Evolutionary conservation across 805 yeast species (phyloP).

Genomic region (Yarrowia keelungensis): DNA sequence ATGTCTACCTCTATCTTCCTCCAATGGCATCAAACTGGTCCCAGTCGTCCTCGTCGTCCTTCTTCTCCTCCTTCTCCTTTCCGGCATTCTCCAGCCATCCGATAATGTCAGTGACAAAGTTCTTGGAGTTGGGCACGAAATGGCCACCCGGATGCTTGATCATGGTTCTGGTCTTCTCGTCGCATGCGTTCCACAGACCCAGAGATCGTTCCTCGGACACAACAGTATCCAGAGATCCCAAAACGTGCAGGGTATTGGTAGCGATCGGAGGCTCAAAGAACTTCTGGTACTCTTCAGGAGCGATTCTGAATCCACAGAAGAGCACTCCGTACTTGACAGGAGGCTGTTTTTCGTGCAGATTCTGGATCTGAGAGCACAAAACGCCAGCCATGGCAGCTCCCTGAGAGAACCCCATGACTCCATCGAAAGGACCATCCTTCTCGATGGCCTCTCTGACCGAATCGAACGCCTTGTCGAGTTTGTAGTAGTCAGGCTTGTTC

Average conservation of each 20-base stretch:
- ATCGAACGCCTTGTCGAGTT: slow-evolving; percentile 56
- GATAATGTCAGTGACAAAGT: slow-evolving; percentile 50
- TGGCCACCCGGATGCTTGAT: slow-evolving; percentile 96
- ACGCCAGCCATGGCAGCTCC: slow-evolving; percentile 90
- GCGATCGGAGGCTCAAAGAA: slow-evolving; percentile 49
- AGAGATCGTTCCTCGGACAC: slow-evolving; percentile 76
- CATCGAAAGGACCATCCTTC: slow-evolving; percentile 82
- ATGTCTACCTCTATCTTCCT: slow-evolving; percentile 3
- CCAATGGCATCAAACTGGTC: slow-evolving; percentile 52
- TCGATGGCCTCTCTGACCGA: slow-evolving; percentile 62
- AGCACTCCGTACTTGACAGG: slow-evolving; percentile 74
- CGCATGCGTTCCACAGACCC: slow-evolving; percentile 62
- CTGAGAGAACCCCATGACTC: slow-evolving; percentile 90
- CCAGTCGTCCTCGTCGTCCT: slow-evolving; percentile 49
- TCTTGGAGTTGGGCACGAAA: slow-evolving; percentile 89
- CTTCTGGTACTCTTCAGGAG: slow-evolving; percentile 46
- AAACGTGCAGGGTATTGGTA: slow-evolving; percentile 68
- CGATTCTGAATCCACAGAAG: slow-evolving; percentile 65
- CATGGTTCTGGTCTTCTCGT: slow-evolving; percentile 53
- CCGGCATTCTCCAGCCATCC: slow-evolving; percentile 45
- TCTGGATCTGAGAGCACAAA: slow-evolving; percentile 64
- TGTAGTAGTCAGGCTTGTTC: slow-evolving; percentile 46
- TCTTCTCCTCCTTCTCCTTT: slow-evolving; percentile 13
- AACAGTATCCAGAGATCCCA: slow-evolving; percentile 87
- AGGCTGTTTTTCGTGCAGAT: slow-evolving; percentile 59